Conservation (phyloP, 371 early-diverging fungal genomes). For the Catenaria anguillulae region DNA sequence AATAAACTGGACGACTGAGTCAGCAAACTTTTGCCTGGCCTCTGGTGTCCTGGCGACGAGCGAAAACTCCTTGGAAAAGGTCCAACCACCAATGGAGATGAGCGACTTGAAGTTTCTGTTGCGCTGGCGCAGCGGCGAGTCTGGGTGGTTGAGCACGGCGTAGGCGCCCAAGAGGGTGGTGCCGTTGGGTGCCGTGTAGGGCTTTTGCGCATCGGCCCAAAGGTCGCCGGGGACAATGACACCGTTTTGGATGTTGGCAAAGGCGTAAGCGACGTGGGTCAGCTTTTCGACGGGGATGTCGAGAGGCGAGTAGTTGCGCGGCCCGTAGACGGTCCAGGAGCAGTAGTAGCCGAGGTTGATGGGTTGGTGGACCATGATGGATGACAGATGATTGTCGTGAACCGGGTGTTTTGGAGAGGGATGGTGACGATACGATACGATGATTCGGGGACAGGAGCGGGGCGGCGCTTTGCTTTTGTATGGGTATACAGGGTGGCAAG, state of each 20-base stretch:
- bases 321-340: conserved; percentile 1
- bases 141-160: conserved; percentile 3
- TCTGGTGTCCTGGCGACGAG: not conserved
- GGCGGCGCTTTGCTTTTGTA: no score
- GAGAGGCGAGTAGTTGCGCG: conserved; percentile 1
- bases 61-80: conserved; percentile 2
- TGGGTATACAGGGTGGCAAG: no score
- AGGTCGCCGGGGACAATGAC: conserved; percentile 1
- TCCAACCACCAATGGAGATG: conserved; percentile 8
- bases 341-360: not conserved
- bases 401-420: no score
- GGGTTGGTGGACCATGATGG: not conserved
- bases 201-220: conserved; percentile 9
- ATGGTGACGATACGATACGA: no score
- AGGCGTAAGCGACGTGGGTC: conserved; percentile 1
- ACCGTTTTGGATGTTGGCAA: no score
- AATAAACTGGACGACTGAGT: conserved; percentile 1
- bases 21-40: not conserved
- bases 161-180: not conserved
- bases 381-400: not conserved
- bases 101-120: conserved; percentile 7
- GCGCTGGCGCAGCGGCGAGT: conserved; percentile 5
- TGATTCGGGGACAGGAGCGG: no score
- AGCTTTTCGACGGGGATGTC: conserved; percentile 4
- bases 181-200: conserved; percentile 5